phyloP scores from a whole-genome alignment of 306 rosid species.

The Erythrophleum fordii region DNA sequence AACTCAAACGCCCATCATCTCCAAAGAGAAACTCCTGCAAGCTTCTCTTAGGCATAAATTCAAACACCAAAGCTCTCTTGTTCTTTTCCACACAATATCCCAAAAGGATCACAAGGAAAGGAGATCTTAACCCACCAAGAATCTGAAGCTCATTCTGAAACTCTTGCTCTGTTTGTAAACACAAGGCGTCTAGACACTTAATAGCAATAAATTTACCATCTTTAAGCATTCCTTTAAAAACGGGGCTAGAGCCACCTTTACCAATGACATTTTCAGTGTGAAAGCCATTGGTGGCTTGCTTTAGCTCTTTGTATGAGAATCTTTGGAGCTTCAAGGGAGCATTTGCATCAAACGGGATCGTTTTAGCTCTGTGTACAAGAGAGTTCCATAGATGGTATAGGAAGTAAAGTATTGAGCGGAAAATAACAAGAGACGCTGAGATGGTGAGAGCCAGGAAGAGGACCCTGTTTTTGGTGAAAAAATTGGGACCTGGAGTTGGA shows the following conservation, averaged over 20 bases:
- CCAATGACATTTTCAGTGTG: conserved; percentile 76
- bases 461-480: conserved; percentile 65
- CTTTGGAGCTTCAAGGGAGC: conserved; percentile 87
- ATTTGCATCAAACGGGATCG: conserved; percentile 81
- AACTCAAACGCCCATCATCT: conserved; percentile 60
- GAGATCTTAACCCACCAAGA: conserved; percentile 90
- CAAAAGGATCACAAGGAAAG: conserved; percentile 80
- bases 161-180: conserved; percentile 82
- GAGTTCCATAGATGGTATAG: conserved; percentile 80
- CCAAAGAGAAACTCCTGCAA: conserved; percentile 89
- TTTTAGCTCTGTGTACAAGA: conserved; percentile 66
- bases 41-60: conserved; percentile 87
- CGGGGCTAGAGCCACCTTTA: conserved; percentile 97
- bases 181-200: conserved; percentile 69
- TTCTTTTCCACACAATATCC: conserved; percentile 86
- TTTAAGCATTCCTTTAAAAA: conserved; percentile 73
- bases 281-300: conserved; percentile 71
- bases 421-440: conserved; percentile 75
- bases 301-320: conserved; percentile 81
- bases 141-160: conserved; percentile 93
- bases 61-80: conserved; percentile 76
- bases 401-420: conserved; percentile 76
- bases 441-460: conserved; percentile 79
- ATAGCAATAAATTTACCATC: conserved; percentile 81
- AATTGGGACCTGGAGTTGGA: conserved; percentile 49